A percentile compares a stretch with the other conserved stretches of the same genome.
These are phyloP conservation scores for Amborella trichopoda DNA, from an alignment of 164 flowering plant genomes.

Conservation along the genomic window DNA sequence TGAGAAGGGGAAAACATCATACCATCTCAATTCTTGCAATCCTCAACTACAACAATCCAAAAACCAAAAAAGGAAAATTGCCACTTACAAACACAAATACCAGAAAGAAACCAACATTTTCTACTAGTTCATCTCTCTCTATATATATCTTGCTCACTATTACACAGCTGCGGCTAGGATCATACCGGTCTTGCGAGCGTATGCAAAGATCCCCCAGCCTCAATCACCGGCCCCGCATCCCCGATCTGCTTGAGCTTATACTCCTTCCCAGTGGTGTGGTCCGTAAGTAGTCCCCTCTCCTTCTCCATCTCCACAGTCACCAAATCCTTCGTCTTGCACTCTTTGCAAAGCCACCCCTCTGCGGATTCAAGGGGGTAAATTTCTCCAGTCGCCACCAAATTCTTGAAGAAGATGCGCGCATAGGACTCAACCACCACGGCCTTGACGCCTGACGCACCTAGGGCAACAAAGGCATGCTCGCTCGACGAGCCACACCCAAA, in stretches of 20 bases:
- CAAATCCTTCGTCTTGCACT: slow-evolving; percentile 76
- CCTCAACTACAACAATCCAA: no score
- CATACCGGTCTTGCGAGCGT: slow-evolving; percentile 88
- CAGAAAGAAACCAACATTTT: no score
- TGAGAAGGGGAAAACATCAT: no score
- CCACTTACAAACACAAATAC: no score
- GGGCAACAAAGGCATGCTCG: slow-evolving; percentile 96
- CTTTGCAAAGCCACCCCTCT: slow-evolving; percentile 77
- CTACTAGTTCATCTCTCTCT: no score
- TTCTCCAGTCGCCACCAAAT: slow-evolving; percentile 91
- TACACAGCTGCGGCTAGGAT: slow-evolving; percentile 54
- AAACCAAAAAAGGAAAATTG: no score
- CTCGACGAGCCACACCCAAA: slow-evolving; percentile 97
- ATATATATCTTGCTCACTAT: no score
- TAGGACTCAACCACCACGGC: slow-evolving; percentile 95
- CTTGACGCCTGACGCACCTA: slow-evolving; percentile 73
- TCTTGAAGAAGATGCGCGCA: slow-evolving; percentile 88
- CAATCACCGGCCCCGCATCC: slow-evolving; percentile 93
- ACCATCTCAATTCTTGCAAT: no score
- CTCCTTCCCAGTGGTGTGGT: slow-evolving; percentile 85
- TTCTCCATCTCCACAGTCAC: slow-evolving; percentile 64
- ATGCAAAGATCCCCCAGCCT: slow-evolving; percentile 97
- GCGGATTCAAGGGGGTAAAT: slow-evolving; percentile 81
- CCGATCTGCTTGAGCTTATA: slow-evolving; percentile 84
- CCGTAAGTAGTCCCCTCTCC: slow-evolving; percentile 41